Base-by-base conservation (phyloP, 495 filamentous ascomycete species). In the Penicillium simplicissimum region DNA sequence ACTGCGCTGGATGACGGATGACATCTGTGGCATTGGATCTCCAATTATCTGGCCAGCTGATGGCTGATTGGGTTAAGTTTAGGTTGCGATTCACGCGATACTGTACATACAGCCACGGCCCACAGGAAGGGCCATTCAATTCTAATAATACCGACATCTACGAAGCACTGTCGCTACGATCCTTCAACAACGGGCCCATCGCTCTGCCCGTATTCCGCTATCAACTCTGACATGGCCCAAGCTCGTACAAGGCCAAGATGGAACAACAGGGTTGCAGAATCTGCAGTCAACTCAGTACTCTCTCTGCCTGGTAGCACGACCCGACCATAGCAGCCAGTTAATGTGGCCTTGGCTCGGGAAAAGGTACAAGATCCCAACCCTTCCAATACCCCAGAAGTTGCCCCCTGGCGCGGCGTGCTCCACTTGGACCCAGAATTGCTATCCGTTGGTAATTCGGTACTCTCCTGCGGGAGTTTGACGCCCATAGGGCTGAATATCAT, bases 401-500 rank as follows among this genome's bases (percentile, higher is more conserved):
- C 28, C 13, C 7, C 38, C 58, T 60, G 49, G 54, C 58, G 58
- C 58, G 49, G 37, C 49, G 25, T 23, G 23, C 55, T 28, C 55
- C 55, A 43, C 55, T 40, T 15, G 8, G 36, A 28, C 37, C 21
- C 13, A 31, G 23, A 21, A 35, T 52, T 53, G 25, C 28, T n/a
- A 60, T 25, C 36, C 36, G 28, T 38, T 40, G 23, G 23, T 25
- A 25, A 25, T 25, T 25, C 23, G 58, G 49, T 25, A 35, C 40
- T 31, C 2, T 6, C 28, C 23, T 35, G 33, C 34, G 11, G 37
- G n/a, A 13, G 36, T 28, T 13, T n/a, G 23, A 49, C 21, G 25
- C 14, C 4, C 25, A 35, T 38, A 54, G 49, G 49, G 58, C 58
- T 60, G 58, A 60, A 45, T 45, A 53, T 59, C 57, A 59, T 59